Evolutionary conservation across 1,284 basidiomycete genomes (phyloP).

Genomic region (Ganoderma leucocontextum): DNA sequence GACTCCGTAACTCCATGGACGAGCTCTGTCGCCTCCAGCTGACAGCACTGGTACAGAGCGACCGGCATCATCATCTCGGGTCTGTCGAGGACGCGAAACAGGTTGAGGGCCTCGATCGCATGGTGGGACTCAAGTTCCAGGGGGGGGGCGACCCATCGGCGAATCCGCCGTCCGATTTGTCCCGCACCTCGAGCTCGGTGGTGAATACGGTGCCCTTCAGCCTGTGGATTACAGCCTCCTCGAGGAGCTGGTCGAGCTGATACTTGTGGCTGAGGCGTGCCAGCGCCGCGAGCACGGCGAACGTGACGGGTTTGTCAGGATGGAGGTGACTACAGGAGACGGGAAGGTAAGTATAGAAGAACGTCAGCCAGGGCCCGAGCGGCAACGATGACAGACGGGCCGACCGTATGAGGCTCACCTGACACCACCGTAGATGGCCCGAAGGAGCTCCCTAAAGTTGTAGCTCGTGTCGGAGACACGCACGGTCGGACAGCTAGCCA

Average conservation of each 20-base stretch:
- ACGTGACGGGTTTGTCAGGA: background rate
- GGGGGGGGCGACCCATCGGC: too few species aligned
- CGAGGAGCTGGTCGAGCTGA: conserved; percentile 1
- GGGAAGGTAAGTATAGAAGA: too few species aligned
- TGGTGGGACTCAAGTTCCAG: background rate
- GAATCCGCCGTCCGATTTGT: too few species aligned
- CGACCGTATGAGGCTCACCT: background rate
- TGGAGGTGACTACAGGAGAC: background rate
- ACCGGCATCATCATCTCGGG: background rate
- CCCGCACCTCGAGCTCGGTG: background rate
- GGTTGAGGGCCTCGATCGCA: conserved; percentile 11
- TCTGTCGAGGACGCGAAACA: conserved; percentile 13
- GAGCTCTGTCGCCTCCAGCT: too few species aligned
- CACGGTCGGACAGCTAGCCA: conserved; percentile 16
- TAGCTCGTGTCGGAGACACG: conserved; percentile 19
- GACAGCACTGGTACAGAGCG: background rate
- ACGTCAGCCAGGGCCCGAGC: background rate
- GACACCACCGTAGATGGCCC: conserved; percentile 17
- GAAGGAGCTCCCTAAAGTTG: conserved; percentile 19
- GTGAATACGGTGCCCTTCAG: conserved; percentile 8
- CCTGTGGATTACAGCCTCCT: background rate
- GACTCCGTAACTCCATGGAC: too few species aligned
- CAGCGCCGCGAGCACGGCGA: conserved; percentile 5
- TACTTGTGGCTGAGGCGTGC: conserved; percentile 17
- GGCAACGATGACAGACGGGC: too few species aligned